Evolutionary conservation across 169 alveolate genomes (phyloP).

Genomic region (Plasmodium coatneyi): DNA sequence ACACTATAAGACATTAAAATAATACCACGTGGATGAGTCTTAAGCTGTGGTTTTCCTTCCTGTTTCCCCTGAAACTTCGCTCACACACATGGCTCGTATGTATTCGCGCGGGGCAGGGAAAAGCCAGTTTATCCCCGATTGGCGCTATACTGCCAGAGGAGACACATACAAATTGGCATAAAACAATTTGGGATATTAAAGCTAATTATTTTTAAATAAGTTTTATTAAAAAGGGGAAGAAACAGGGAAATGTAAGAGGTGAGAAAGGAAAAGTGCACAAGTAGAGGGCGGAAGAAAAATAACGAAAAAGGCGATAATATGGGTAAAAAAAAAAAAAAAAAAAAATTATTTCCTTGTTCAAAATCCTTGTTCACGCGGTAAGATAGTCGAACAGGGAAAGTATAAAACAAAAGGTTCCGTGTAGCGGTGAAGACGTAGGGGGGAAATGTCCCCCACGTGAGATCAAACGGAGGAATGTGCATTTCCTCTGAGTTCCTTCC

Average conservation of each 20-base stretch:
- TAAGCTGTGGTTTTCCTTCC: background rate
- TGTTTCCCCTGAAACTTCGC: background rate
- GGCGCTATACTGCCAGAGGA: background rate
- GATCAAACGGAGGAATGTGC: background rate
- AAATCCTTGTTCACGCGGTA: background rate
- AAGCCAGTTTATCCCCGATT: background rate
- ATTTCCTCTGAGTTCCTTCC: background rate
- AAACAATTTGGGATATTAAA: constrained; percentile 22
- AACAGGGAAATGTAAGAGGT: background rate
- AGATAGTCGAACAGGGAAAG: background rate
- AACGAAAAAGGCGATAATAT: background rate
- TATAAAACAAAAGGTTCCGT: background rate
- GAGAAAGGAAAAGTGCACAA: background rate
- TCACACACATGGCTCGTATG: background rate
- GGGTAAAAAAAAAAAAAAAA: background rate
- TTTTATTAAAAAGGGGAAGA: constrained; percentile 21
- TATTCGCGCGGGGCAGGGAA: background rate
- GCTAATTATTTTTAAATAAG: constrained; percentile 69
- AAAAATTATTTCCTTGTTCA: too few species aligned
- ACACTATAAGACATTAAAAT: background rate
- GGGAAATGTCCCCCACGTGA: background rate
- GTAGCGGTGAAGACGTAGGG: background rate
- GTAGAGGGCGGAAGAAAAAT: background rate
- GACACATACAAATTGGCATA: background rate
- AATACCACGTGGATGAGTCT: background rate